phyloP scores from a whole-genome alignment of 345 rosid genomes.

The Eucalyptus grandis region DNA sequence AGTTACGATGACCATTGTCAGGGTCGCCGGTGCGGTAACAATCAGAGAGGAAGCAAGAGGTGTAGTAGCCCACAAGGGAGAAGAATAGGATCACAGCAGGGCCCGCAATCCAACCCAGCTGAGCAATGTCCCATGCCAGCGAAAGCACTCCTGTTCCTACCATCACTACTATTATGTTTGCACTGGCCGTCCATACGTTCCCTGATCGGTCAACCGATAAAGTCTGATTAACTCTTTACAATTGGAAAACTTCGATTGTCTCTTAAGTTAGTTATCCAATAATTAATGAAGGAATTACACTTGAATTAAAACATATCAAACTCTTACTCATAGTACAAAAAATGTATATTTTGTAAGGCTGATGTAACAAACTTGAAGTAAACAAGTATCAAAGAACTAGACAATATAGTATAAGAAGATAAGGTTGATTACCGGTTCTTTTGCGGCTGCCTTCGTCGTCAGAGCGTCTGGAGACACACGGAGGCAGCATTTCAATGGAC shows the following conservation, averaged over 20 bases:
- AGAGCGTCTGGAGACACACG: constrained; percentile 15
- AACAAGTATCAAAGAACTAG: background rate
- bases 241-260: background rate
- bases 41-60: constrained; percentile 57
- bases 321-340: background rate
- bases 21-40: constrained; percentile 61
- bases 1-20: constrained; percentile 43
- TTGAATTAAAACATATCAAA: background rate
- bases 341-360: background rate
- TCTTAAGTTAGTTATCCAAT: background rate
- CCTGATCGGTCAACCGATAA: constrained; percentile 13
- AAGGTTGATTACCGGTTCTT: background rate
- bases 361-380: background rate
- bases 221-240: background rate
- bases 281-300: background rate
- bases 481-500: constrained; percentile 9
- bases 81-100: constrained; percentile 64
- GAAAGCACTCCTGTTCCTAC: constrained; percentile 75
- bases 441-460: constrained; percentile 64
- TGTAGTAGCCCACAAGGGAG: constrained; percentile 47
- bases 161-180: constrained; percentile 58
- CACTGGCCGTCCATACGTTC: constrained; percentile 65
- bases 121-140: constrained; percentile 67
- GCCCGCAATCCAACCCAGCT: constrained; percentile 82
- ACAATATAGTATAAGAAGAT: background rate